These are phyloP conservation scores for Sporothrix phasma DNA, from an alignment of 2,329 filamentous ascomycete genomes.

Conservation along the genomic window DNA sequence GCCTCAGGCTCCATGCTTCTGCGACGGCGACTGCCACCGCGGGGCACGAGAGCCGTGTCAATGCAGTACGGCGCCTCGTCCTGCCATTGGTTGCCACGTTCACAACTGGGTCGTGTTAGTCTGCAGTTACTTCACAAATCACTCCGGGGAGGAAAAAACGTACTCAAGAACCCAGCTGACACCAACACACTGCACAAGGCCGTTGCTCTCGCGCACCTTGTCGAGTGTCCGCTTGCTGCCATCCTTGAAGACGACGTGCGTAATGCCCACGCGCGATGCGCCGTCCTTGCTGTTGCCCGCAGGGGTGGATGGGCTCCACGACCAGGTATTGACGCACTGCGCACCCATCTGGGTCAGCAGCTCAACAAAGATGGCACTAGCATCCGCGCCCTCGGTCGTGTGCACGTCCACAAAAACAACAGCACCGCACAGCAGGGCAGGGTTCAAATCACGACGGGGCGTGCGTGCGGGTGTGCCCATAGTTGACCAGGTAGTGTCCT, in stretches of 20 bases:
- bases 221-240: slow-evolving; percentile 71
- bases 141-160: slow-evolving; percentile 18
- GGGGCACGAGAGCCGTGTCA: slow-evolving; percentile 56
- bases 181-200: slow-evolving; percentile 74
- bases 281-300: slow-evolving; percentile 23
- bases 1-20: slow-evolving; percentile 75
- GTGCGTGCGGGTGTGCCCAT: slow-evolving; percentile 48
- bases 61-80: slow-evolving; percentile 62
- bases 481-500: slow-evolving; percentile 40
- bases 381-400: slow-evolving; percentile 71
- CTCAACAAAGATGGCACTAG: slow-evolving; percentile 66
- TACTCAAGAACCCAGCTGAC: slow-evolving; percentile 84
- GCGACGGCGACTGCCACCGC: slow-evolving; percentile 58
- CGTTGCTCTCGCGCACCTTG: slow-evolving; percentile 62
- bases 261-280: slow-evolving; percentile 57
- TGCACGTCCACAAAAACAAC: slow-evolving; percentile 78
- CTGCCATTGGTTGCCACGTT: slow-evolving; percentile 66
- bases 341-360: slow-evolving; percentile 75
- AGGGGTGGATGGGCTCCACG: slow-evolving; percentile 50
- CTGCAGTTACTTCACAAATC: not conserved
- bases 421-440: slow-evolving; percentile 53
- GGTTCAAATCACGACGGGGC: slow-evolving; percentile 43
- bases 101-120: slow-evolving; percentile 46
- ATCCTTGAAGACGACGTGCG: slow-evolving; percentile 85
- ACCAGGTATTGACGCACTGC: slow-evolving; percentile 65